Evolutionary conservation across 108 stramenopile species (phyloP).

Genomic region (Asterionellopsis glacialis): DNA sequence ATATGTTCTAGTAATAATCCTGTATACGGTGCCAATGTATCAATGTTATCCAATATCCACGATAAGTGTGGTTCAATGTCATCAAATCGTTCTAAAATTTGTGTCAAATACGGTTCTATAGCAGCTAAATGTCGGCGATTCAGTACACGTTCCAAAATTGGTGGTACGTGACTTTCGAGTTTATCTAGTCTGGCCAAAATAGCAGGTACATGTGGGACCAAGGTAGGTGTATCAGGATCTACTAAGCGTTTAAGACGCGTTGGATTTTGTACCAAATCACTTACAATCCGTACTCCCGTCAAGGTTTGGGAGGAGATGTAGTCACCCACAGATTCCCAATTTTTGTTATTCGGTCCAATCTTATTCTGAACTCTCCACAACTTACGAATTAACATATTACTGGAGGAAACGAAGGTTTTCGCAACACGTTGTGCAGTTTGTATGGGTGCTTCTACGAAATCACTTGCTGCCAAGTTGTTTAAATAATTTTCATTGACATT

Average conservation of each 20-base stretch:
- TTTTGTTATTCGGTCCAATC: slow-evolving; percentile 35
- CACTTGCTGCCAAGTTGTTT: slow-evolving; percentile 6
- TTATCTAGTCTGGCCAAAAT: slow-evolving; percentile 52
- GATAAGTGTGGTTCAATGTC: slow-evolving; percentile 74
- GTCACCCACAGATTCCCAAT: slow-evolving; percentile 41
- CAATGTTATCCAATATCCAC: slow-evolving; percentile 70
- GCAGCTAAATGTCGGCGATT: slow-evolving; percentile 57
- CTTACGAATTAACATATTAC: slow-evolving; percentile 50
- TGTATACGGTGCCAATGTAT: slow-evolving; percentile 68
- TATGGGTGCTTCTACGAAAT: no score
- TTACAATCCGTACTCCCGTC: slow-evolving; percentile 45
- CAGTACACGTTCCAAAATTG: slow-evolving; percentile 54
- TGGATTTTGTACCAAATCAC: slow-evolving; percentile 37
- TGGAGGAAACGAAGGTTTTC: slow-evolving; percentile 33
- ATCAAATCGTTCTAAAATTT: slow-evolving; percentile 57
- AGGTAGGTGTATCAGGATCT: slow-evolving; percentile 57
- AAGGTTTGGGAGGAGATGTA: slow-evolving; percentile 43
- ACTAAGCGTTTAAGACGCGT: slow-evolving; percentile 39
- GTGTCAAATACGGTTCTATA: slow-evolving; percentile 57
- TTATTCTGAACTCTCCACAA: slow-evolving; percentile 42
- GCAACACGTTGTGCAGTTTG: slow-evolving; percentile 10
- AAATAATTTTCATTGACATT: slow-evolving; percentile 24
- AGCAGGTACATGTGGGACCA: slow-evolving; percentile 59
- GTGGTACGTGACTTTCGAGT: slow-evolving; percentile 52
- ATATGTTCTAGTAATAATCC: slow-evolving; percentile 64